A percentile compares a stretch with the other conserved stretches of the same genome.
phyloP scores from a whole-genome alignment of 1,284 basidiomycete genomes.

The Takashimella koratensis region DNA sequence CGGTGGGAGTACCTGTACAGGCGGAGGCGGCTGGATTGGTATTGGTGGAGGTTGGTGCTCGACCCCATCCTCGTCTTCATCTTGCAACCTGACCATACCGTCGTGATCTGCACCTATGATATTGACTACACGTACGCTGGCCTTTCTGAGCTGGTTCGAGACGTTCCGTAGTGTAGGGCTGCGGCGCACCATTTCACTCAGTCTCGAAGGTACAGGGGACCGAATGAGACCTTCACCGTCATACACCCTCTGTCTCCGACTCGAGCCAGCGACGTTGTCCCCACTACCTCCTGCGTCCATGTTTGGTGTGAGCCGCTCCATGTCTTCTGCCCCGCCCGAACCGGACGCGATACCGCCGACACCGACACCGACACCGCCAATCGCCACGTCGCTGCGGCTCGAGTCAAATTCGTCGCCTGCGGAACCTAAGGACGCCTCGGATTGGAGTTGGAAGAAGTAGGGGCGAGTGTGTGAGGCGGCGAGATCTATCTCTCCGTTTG shows the following conservation, averaged over 20 bases:
- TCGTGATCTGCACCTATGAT: constrained; percentile 52
- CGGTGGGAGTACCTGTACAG: neutral
- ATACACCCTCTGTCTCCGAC: constrained; percentile 14
- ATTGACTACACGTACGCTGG: constrained; percentile 76
- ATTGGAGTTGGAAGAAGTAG: neutral
- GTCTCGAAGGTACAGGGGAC: constrained; percentile 3
- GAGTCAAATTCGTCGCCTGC: neutral
- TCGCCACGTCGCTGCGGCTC: neutral
- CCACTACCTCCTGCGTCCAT: neutral
- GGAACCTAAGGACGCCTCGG: neutral
- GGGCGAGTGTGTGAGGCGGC: neutral
- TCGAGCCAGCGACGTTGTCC: neutral
- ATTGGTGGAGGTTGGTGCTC: constrained; percentile 22
- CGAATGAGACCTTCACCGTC: constrained; percentile 22
- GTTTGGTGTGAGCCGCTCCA: constrained; percentile 6
- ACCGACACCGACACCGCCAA: neutral
- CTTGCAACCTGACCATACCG: constrained; percentile 18
- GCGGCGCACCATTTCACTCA: constrained; percentile 20
- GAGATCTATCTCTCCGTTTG: constrained; percentile 2
- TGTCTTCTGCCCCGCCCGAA: constrained; percentile 1
- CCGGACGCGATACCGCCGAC: neutral
- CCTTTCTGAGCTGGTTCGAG: constrained; percentile 32
- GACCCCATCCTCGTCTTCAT: constrained; percentile 16
- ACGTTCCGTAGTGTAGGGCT: constrained; percentile 36
- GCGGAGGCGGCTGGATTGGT: neutral